phyloP scores from a whole-genome alignment of 306 rosid genomes.

The Myrica gale region DNA sequence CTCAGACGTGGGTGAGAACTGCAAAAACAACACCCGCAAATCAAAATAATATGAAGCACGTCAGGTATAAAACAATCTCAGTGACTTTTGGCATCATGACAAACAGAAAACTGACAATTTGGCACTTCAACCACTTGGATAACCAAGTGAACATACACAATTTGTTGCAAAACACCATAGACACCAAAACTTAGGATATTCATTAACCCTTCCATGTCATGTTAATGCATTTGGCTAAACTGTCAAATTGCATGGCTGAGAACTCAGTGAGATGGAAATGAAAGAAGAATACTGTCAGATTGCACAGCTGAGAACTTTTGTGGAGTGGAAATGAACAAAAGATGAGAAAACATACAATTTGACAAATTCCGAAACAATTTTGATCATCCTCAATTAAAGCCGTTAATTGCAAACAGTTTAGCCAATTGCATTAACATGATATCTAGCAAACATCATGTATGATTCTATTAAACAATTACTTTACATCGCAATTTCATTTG shows the following conservation, averaged over 20 bases:
- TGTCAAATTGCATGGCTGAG: background rate
- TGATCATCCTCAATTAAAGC: background rate
- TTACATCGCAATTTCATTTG: background rate
- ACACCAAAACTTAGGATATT: background rate
- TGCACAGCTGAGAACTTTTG: too few species aligned
- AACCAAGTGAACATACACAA: background rate
- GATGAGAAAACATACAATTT: background rate
- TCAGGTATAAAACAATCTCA: conserved; percentile 7
- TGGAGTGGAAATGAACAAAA: too few species aligned
- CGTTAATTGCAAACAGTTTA: background rate
- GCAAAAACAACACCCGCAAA: conserved; percentile 29
- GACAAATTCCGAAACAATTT: background rate
- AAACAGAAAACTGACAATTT: background rate
- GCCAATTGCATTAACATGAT: background rate
- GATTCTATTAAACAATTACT: background rate
- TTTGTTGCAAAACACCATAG: background rate
- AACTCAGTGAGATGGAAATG: background rate
- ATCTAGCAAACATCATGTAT: background rate
- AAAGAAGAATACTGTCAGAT: background rate
- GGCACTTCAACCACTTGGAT: background rate
- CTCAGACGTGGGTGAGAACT: conserved; percentile 58
- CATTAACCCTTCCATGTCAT: background rate
- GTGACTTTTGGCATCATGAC: background rate
- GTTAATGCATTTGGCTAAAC: background rate
- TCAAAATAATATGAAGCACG: background rate